Evolutionary conservation across 1,284 basidiomycete species (phyloP), one percentile per base, ranked within the genome.

Genomic region (Dichomitus squalens): DNA sequence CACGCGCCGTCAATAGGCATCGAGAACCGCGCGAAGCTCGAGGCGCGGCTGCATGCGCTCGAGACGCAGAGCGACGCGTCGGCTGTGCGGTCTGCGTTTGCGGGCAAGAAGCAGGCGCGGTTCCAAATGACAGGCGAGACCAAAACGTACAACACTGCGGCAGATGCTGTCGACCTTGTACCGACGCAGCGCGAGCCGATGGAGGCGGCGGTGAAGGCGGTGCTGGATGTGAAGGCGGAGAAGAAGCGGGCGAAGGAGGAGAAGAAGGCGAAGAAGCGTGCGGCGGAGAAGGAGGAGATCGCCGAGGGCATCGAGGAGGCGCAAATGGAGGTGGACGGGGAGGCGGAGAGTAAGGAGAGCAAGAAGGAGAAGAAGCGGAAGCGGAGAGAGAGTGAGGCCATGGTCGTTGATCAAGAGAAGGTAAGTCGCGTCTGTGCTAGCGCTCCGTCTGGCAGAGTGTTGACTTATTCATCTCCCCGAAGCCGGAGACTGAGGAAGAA

Each of bases 11-110:
- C 93, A 66, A 88, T 98, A 70, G 96, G 96, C 63, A 78, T 98
- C 63, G 92, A 95, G 70, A 93, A 95, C 75, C 92, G 96, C 47
- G 87, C 91, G 63, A 98, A 97, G 76, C 88, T 99, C 61, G 97
- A 99, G 76, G 93, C 94, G 16, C 90, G 96, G 39, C 79, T 99
- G 43, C 92, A 95, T 35, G 88, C 89, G 1, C 83, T 99, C 46
- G 96, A 99, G 72, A 82, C 90, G 69, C 88, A 92, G 62, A 80
- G 82, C 46, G 95, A 95, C 60, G 80, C 87, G 40, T 79, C 84
- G 29, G 76, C 84, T 66, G 78, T 86, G 65, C 82, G 88, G 64
- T 78, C 84, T 66, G 79, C 81, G 31, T 81, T 86, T 57, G 77
- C 77, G 52, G 80, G 82, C 68, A 84, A 81, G 76, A 86, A 87